Percentiles rank a stretch among this genome's conserved stretches.
Conservation (phyloP, 371 early-diverging fungal species). For the Actinomortierella ambigua region DNA sequence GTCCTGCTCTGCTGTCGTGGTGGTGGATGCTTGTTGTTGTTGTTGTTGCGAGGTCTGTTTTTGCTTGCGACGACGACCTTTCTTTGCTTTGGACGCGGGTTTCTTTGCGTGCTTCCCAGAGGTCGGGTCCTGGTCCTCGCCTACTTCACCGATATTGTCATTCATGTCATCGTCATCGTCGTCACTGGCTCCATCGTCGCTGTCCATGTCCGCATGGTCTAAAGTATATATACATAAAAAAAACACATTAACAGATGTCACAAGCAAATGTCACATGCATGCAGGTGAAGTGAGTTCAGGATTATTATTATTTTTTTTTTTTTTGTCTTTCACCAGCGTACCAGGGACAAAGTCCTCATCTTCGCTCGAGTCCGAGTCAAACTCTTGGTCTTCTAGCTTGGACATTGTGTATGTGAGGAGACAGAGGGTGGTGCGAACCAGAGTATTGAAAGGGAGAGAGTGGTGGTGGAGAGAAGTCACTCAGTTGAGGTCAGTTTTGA, state of each 20-base stretch:
- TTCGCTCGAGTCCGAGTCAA: constrained; percentile 40
- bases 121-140: constrained; percentile 2
- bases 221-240: background rate
- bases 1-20: too few relatives aligned
- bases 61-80: too few relatives aligned
- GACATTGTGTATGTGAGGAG: constrained; percentile 10
- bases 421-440: background rate
- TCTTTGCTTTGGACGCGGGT: too few relatives aligned
- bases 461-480: background rate
- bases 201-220: constrained; percentile 25
- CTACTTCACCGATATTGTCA: background rate
- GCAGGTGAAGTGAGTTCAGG: background rate
- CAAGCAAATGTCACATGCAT: background rate
- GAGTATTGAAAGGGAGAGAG: background rate
- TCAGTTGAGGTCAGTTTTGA: too few relatives aligned
- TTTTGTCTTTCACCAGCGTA: constrained; percentile 5
- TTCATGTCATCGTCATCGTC: constrained; percentile 21
- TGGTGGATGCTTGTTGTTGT: too few relatives aligned
- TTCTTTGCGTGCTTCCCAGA: too few relatives aligned
- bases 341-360: constrained; percentile 43
- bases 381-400: constrained; percentile 8
- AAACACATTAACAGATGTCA: background rate
- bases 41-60: too few relatives aligned
- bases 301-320: too few relatives aligned
- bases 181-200: constrained; percentile 25